Percentiles rank a stretch among this genome's conserved stretches.
These are phyloP conservation scores for Metschnikowia sp. DNA, from an alignment of 805 yeast species.

Conservation along the genomic window DNA sequence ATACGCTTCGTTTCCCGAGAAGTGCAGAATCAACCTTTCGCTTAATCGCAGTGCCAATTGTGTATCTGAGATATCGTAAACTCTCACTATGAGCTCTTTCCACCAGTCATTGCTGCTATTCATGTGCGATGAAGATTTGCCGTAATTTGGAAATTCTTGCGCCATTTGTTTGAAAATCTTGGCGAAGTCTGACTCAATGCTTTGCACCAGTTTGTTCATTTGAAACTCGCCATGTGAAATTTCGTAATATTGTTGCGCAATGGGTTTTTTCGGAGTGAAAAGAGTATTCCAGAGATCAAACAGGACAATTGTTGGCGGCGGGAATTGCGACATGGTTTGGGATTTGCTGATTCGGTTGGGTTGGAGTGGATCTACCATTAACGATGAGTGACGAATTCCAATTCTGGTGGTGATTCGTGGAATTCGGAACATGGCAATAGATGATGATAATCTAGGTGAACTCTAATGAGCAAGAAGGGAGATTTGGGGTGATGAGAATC, in stretches of 20 bases:
- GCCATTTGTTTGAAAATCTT: conserved; percentile 34
- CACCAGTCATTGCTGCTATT: conserved; percentile 50
- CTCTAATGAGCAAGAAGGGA: not conserved
- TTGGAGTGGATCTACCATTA: conserved; percentile 14
- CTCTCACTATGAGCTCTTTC: conserved; percentile 44
- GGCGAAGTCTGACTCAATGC: conserved; percentile 26
- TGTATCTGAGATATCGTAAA: conserved; percentile 37
- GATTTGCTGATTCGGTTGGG: conserved; percentile 15
- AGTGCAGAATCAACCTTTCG: conserved; percentile 43
- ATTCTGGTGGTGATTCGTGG: not conserved
- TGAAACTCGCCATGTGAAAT: conserved; percentile 46
- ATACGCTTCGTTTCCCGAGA: conserved; percentile 52
- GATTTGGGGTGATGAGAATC: not conserved
- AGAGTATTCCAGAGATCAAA: conserved; percentile 70
- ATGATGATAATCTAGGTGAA: not conserved
- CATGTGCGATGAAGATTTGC: conserved; percentile 36
- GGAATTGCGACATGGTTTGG: conserved; percentile 14
- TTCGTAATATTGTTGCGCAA: conserved; percentile 50
- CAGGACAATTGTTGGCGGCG: conserved; percentile 51
- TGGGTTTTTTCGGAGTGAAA: conserved; percentile 53
- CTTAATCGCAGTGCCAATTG: conserved; percentile 36
- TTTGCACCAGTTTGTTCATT: conserved; percentile 25
- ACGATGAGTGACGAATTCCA: not conserved
- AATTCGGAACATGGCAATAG: not conserved
- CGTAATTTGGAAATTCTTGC: conserved; percentile 56